Percentiles rank a stretch among this genome's conserved stretches.
These are phyloP conservation scores for Scopulariopsis brevicaulis DNA, from an alignment of 2,329 filamentous ascomycete genomes.

Conservation along the genomic window DNA sequence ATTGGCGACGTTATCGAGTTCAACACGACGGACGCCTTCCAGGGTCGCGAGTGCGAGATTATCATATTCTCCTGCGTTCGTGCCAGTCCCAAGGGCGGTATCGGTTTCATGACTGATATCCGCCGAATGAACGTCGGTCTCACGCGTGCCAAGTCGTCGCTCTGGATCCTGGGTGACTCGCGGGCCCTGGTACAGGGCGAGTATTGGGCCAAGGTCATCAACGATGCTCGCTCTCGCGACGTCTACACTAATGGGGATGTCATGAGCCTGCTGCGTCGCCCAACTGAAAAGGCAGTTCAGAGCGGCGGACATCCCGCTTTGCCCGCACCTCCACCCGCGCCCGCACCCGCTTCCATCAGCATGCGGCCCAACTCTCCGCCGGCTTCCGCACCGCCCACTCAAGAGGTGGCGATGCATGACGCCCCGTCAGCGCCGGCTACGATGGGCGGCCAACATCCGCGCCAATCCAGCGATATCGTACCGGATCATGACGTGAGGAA, in stretches of 20 bases:
- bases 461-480: not conserved
- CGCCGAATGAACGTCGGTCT: constrained; percentile 98
- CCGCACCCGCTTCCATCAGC: not conserved
- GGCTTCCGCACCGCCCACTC: not conserved
- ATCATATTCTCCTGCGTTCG: constrained; percentile 99
- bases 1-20: constrained; percentile 82
- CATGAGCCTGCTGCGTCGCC: constrained; percentile 32
- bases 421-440: not conserved
- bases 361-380: not conserved
- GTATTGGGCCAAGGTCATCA: constrained; percentile 81
- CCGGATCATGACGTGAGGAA: not conserved
- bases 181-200: constrained; percentile 75
- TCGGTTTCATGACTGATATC: constrained; percentile 97
- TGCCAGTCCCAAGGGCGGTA: constrained; percentile 82
- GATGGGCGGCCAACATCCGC: not conserved
- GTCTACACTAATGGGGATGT: constrained; percentile 63
- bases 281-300: constrained; percentile 22
- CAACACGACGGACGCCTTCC: constrained; percentile 97
- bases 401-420: not conserved
- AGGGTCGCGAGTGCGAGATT: constrained; percentile 91
- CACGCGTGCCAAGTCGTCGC: constrained; percentile 88
- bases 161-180: constrained; percentile 94
- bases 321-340: not conserved
- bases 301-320: constrained; percentile 9
- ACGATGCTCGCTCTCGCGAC: constrained; percentile 64